A percentile compares a stretch with the other conserved stretches of the same genome.
phyloP scores from a whole-genome alignment of 257 asterid genomes.

The Thymus quinquecostatus region DNA sequence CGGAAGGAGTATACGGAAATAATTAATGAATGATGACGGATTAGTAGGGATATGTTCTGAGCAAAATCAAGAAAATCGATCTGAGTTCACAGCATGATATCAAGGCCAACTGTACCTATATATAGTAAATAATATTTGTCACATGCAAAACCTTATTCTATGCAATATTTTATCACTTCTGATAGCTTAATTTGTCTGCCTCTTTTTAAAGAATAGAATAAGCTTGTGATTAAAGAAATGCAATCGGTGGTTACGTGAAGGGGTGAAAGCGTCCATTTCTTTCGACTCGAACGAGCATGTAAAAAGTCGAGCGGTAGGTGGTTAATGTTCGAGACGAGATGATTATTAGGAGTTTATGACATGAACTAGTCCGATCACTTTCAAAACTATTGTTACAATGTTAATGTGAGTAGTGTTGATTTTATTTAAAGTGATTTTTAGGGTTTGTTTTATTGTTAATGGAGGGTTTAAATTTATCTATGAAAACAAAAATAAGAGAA shows the following conservation, averaged over 20 bases:
- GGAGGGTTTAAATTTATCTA: no score
- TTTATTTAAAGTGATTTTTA: no score
- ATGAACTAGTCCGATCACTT: no score
- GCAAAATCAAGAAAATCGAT: conserved; percentile 37
- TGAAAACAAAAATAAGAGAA: no score
- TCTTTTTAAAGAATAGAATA: background rate
- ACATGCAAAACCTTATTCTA: conserved; percentile 33
- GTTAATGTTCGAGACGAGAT: no score
- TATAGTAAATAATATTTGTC: conserved; percentile 10
- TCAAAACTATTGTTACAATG: no score
- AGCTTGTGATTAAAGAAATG: no score
- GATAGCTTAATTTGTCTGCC: conserved; percentile 22
- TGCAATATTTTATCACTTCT: conserved; percentile 17
- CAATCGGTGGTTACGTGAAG: background rate
- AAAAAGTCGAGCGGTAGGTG: no score
- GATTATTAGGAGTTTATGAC: no score
- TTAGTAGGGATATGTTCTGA: conserved; percentile 54
- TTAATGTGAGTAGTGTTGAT: no score
- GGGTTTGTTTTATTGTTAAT: no score
- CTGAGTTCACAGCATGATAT: conserved; percentile 24
- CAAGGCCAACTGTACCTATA: conserved; percentile 34
- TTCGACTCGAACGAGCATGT: background rate
- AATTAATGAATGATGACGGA: conserved; percentile 37
- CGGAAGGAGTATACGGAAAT: no score
- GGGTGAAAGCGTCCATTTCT: background rate